These are phyloP conservation scores for Fistulifera pelliculosa DNA, from an alignment of 108 stramenopile genomes.

Conservation along the genomic window DNA sequence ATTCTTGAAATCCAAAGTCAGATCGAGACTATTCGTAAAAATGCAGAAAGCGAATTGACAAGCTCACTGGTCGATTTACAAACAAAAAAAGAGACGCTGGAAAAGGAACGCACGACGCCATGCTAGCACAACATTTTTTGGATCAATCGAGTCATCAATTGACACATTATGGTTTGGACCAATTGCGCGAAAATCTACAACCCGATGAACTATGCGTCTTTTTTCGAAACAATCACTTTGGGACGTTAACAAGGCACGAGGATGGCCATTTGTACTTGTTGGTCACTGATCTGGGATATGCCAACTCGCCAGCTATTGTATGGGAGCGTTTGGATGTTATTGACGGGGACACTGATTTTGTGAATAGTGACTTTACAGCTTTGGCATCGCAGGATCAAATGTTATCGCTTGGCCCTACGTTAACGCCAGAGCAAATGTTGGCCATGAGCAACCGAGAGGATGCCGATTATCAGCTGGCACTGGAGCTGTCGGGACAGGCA, in stretches of 20 bases:
- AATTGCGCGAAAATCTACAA: conserved; percentile 61
- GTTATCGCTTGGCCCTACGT: conserved; percentile 22
- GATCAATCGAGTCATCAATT: conserved; percentile 69
- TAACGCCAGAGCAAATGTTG: conserved; percentile 36
- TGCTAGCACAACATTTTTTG: conserved; percentile 60
- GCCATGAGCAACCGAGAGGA: conserved; percentile 46
- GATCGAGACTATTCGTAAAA: too few relatives aligned
- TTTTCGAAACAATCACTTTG: conserved; percentile 97
- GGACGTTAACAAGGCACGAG: conserved; percentile 75
- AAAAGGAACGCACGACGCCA: conserved; percentile 25
- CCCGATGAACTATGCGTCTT: conserved; percentile 78
- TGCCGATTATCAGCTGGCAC: conserved; percentile 60
- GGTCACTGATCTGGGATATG: conserved; percentile 92
- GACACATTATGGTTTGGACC: conserved; percentile 75
- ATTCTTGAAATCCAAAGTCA: not conserved
- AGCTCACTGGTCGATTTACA: conserved; percentile 1
- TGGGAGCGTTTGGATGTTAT: conserved; percentile 90
- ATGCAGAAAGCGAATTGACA: not conserved
- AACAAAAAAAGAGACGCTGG: conserved; percentile 17
- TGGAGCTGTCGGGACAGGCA: conserved; percentile 36
- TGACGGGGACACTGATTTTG: conserved; percentile 81
- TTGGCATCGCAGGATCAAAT: conserved; percentile 21
- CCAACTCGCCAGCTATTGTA: conserved; percentile 61
- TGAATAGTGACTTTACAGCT: conserved; percentile 35
- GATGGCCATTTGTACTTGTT: conserved; percentile 68